Evolutionary conservation across 2,329 filamentous ascomycete genomes (phyloP), one percentile per base, ranked within the genome.

Genomic region (Neonectria ditissima): DNA sequence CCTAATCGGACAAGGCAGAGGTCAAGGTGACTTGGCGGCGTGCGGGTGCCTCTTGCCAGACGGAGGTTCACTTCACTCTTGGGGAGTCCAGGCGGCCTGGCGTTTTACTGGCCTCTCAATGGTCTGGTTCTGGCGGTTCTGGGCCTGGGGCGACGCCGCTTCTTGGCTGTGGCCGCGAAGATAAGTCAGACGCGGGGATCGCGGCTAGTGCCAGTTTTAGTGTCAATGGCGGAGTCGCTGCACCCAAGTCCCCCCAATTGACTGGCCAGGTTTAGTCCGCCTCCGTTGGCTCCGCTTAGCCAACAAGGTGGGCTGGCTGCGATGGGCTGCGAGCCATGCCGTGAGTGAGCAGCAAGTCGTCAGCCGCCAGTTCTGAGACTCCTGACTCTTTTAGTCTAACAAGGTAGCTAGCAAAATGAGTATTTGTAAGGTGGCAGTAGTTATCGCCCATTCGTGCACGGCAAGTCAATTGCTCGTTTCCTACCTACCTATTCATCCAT

Each of bases 161-260:
- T 18, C 28, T 22, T 65, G 62, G 54, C 34, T 44, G 62, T 48
- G 30, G 47, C 62, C 48, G 62, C 55, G 62, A 61, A 61, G 64
- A 61, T 59, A 65, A 62, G 69, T 70, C 61, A 73, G 69, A 73
- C 68, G 71, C 65, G 71, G 71, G 69, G 71, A 73, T 71, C 55
- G 63, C 67, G 63, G 63, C 67, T 73, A 73, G 69, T 47, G 71
- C 62, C 55, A 65, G 39, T 53, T 62, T 73, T 72, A 73, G 69
- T 72, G 65, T 37, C 41, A 57, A 66, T 68, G 66, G 71, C 71
- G 68, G 68, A 70, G 72, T 60, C 66, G 60, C 54, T 58, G 56
- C 67, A 69, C n/a, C 58, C 52, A 57, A 59, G 61, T 60, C 39
- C 51, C 50, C 57, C 28, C n/a, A n/a, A 61, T 13, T 62, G 48